Evolutionary conservation across 805 yeast species (phyloP).

Genomic region (Pichia phayaonensis): DNA sequence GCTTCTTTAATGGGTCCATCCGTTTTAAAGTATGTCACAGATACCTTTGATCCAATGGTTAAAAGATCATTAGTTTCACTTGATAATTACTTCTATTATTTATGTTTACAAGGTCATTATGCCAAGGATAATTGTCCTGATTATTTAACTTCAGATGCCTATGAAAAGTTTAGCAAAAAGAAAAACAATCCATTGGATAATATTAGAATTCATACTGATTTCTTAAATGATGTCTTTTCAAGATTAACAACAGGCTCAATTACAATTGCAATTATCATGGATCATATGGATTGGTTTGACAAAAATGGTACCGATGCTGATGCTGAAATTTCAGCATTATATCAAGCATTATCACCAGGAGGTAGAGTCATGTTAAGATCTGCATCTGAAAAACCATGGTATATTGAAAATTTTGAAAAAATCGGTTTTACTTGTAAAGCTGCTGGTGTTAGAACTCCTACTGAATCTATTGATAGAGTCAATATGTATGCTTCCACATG

Average conservation of each 20-base stretch:
- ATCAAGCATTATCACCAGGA: conserved; percentile 51
- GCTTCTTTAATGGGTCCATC: conserved; percentile 73
- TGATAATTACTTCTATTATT: conserved; percentile 75
- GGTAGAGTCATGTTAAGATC: conserved; percentile 75
- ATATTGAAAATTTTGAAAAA: conserved; percentile 57
- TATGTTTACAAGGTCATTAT: conserved; percentile 58
- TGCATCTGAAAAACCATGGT: conserved; percentile 73
- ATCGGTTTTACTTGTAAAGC: conserved; percentile 63
- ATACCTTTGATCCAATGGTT: conserved; percentile 72
- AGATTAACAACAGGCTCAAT: conserved; percentile 55
- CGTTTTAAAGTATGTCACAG: conserved; percentile 61
- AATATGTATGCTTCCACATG: conserved; percentile 89
- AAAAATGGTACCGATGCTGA: conserved; percentile 56
- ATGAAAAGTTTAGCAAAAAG: conserved; percentile 37
- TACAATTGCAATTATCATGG: conserved; percentile 78
- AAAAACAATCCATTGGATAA: conserved; percentile 50
- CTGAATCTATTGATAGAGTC: conserved; percentile 65
- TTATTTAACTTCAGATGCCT: conserved; percentile 57
- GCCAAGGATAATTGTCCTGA: conserved; percentile 63
- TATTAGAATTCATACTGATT: conserved; percentile 73
- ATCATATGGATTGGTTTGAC: conserved; percentile 89
- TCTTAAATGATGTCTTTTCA: conserved; percentile 65
- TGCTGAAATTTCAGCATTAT: conserved; percentile 57
- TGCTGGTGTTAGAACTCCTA: conserved; percentile 59
- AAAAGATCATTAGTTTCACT: conserved; percentile 52